Evolutionary conservation across 345 rosid genomes (phyloP).

Genomic region (Euclidium syriacum): DNA sequence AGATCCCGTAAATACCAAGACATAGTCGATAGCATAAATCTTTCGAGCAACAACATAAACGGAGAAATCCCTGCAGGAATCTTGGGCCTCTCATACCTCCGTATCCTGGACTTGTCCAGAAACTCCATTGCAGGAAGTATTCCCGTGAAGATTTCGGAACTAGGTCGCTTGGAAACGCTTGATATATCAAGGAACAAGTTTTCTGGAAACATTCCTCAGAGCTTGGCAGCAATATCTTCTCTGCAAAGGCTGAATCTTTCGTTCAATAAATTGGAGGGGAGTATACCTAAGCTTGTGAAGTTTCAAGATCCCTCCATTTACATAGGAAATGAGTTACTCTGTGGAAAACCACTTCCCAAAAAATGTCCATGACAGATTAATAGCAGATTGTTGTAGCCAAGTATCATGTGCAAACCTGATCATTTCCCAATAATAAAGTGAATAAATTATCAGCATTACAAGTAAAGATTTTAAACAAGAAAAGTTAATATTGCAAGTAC

Average conservation of each 20-base stretch:
- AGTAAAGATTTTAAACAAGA: too few species aligned
- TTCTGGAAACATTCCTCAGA: constrained; percentile 44
- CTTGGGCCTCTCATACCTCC: constrained; percentile 23
- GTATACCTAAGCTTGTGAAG: constrained; percentile 35
- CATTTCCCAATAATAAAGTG: too few species aligned
- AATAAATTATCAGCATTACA: too few species aligned
- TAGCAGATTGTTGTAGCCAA: constrained; percentile 7
- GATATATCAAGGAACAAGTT: constrained; percentile 43
- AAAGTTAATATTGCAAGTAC: too few species aligned
- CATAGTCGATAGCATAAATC: constrained; percentile 28
- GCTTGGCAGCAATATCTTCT: constrained; percentile 33
- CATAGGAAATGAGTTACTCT: constrained; percentile 39
- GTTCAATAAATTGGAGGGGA: constrained; percentile 42
- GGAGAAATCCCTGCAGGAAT: constrained; percentile 38
- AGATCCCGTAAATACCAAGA: constrained; percentile 33
- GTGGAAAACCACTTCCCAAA: constrained; percentile 44
- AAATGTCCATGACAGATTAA: constrained; percentile 29
- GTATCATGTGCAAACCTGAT: too few species aligned
- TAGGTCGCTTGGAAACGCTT: constrained; percentile 30
- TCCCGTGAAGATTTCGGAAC: constrained; percentile 22
- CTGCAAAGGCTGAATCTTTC: constrained; percentile 42
- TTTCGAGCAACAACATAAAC: constrained; percentile 37
- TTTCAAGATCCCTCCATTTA: constrained; percentile 41
- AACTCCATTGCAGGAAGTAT: constrained; percentile 30
- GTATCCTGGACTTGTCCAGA: constrained; percentile 36